Base-by-base conservation (phyloP, 2,329 filamentous ascomycete species). In the Trichoderma sp. region DNA sequence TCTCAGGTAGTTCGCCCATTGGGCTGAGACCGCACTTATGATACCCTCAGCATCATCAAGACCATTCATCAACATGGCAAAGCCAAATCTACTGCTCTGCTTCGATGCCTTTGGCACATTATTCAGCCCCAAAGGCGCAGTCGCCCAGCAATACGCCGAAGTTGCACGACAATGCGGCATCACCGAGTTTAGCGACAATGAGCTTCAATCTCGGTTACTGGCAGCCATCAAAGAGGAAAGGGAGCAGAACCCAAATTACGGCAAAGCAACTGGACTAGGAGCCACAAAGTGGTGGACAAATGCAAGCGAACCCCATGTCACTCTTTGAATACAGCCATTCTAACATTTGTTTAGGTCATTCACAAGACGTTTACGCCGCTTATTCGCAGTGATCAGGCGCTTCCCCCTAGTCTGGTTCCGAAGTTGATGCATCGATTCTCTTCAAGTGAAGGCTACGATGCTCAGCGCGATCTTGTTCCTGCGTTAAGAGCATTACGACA, bases 31-130 rank as follows among this genome's bases (percentile, higher is more conserved):
- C 30, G 9, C 5, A 1, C 11, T 3, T 7, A 53, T 50, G 17
- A 20, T 20, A 53, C 12, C 36, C 20, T 12, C 59, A n/a, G 17
- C 34, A 26, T 30, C 17, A 4, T 50, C 39, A 23, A 20, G 17
- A 8, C 43, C 12, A 30, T 20, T 43, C 2, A 3, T 58, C 11
- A 70, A 43, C n/a, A 77, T 76, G 75, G 36, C 74, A 9, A 74
- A 62, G 50, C 75, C 73, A 20, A 87, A 88, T 72, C 82, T 91
- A 2, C 79, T 91, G 0, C 78, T 91, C 1, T 88, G 87, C 72
- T 87, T 91, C 68, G 89, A 92, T 77, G 89, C 89, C 5, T 91
- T 91, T 74, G 88, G 87, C n/a, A 92, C 89, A 0, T 81, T 92
- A 3, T 91, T 90, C 78, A 80, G 78, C 12, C 88, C 88, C 0